Conservation (phyloP, 768 basidiomycete genomes). For the Tricholoma sp. region DNA sequence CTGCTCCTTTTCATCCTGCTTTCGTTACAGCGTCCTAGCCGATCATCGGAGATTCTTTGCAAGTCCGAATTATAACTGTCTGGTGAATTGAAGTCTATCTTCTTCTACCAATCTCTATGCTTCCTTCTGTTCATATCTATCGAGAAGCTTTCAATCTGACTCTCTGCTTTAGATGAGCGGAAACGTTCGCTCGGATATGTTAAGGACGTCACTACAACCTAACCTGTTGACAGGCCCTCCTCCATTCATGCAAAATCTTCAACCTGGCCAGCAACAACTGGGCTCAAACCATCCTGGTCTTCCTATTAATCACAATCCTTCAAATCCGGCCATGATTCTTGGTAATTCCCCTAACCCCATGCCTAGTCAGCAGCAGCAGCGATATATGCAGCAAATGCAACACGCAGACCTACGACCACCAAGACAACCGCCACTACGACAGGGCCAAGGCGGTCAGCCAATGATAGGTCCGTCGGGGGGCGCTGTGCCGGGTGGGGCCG, state of each 20-base stretch:
- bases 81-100: slow-evolving; percentile 16
- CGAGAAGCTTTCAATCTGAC: slow-evolving; percentile 15
- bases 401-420: slow-evolving; percentile 28
- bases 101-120: slow-evolving; percentile 5
- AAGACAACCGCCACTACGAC: slow-evolving; percentile 33
- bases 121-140: not conserved
- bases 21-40: slow-evolving; percentile 4
- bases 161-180: slow-evolving; percentile 38
- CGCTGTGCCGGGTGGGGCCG: slow-evolving; percentile 9
- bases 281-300: slow-evolving; percentile 24
- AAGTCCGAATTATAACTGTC: slow-evolving; percentile 11
- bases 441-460: slow-evolving; percentile 21
- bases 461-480: slow-evolving; percentile 12
- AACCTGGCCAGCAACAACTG: slow-evolving; percentile 27
- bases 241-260: slow-evolving; percentile 35
- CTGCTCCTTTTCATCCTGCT: slow-evolving; percentile 9
- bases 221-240: slow-evolving; percentile 31
- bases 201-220: slow-evolving; percentile 38
- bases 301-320: slow-evolving; percentile 23
- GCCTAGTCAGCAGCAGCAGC: slow-evolving; percentile 19
- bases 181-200: slow-evolving; percentile 41
- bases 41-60: slow-evolving; percentile 19
- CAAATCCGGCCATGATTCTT: slow-evolving; percentile 36
- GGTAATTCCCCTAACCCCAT: slow-evolving; percentile 22
- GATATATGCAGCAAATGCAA: slow-evolving; percentile 24